These are phyloP conservation scores for Mortierella sp. DNA, from an alignment of 371 early-diverging fungal species.

Conservation along the genomic window DNA sequence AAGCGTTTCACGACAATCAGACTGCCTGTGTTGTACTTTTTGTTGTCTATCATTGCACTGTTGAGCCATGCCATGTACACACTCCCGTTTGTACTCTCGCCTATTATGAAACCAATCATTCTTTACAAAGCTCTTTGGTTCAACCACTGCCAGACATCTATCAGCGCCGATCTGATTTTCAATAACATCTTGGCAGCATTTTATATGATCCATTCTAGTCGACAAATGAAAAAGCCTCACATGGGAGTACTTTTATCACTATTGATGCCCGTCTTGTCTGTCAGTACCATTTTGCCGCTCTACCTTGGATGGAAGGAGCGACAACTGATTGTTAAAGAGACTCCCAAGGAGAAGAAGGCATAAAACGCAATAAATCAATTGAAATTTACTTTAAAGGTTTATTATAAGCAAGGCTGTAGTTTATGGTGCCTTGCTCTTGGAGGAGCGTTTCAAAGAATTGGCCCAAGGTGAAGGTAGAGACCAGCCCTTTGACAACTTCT, in stretches of 20 bases:
- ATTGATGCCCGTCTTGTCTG: conserved; percentile 59
- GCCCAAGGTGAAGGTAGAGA: conserved; percentile 30
- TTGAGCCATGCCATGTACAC: conserved; percentile 40
- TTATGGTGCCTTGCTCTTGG: conserved; percentile 15
- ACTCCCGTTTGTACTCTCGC: conserved; percentile 38
- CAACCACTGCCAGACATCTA: conserved; percentile 56
- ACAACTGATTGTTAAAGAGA: conserved; percentile 11
- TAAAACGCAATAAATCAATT: neutral
- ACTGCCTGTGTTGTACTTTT: conserved; percentile 35
- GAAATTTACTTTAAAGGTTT: neutral
- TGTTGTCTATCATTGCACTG: conserved; percentile 36
- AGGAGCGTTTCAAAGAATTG: conserved; percentile 14
- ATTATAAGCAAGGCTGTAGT: neutral
- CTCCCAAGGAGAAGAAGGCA: conserved; percentile 15
- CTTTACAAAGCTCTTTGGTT: conserved; percentile 45
- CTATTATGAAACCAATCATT: conserved; percentile 32
- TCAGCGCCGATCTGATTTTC: conserved; percentile 51
- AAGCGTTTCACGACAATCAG: conserved; percentile 31
- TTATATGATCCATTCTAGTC: conserved; percentile 45
- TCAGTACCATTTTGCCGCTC: conserved; percentile 63
- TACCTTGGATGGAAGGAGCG: conserved; percentile 61
- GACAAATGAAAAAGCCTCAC: conserved; percentile 19
- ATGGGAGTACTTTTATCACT: conserved; percentile 30
- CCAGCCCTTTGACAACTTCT: conserved; percentile 29
- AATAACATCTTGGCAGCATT: conserved; percentile 50